Conservation (phyloP, 2,329 filamentous ascomycete species). For the Epichloe uncinata region DNA sequence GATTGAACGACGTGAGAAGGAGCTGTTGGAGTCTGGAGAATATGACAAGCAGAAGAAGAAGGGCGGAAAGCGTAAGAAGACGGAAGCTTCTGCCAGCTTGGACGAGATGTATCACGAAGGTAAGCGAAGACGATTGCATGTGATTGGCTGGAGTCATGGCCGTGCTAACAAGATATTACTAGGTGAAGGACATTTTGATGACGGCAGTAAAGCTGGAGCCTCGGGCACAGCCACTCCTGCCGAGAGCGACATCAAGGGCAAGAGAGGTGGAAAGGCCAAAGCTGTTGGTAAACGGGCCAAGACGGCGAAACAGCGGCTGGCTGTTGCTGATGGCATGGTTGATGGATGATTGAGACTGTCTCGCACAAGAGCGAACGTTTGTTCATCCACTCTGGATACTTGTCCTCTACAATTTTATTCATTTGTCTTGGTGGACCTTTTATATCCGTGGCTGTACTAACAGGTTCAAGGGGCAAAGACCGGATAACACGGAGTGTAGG, state of each 20-base stretch:
- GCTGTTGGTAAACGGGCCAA: constrained; percentile 40
- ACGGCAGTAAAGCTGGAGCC: constrained; percentile 52
- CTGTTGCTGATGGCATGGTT: constrained; percentile 48
- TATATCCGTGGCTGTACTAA: constrained; percentile 3
- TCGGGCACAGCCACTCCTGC: constrained; percentile 79
- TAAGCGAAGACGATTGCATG: constrained; percentile 33
- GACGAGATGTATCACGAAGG: constrained; percentile 99
- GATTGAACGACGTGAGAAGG: constrained; percentile 85
- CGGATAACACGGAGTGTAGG: constrained; percentile 1
- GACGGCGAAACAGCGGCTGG: constrained; percentile 54
- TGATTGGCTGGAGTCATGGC: not conserved
- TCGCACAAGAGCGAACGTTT: not conserved
- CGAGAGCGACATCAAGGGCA: constrained; percentile 37
- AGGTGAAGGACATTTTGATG: constrained; percentile 97
- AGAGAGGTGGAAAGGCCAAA: constrained; percentile 44
- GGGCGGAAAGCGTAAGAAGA: constrained; percentile 41
- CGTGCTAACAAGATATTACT: constrained; percentile 5
- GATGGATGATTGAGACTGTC: constrained; percentile 11
- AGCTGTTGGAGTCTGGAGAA: constrained; percentile 63
- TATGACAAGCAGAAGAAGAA: constrained; percentile 52
- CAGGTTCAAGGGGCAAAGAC: constrained; percentile 1
- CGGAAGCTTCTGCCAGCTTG: constrained; percentile 48
- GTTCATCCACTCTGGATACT: not conserved
- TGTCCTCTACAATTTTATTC: not conserved
- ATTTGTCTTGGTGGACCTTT: not conserved